Conservation (phyloP, 495 filamentous ascomycete species). For the Cercophora samala region DNA sequence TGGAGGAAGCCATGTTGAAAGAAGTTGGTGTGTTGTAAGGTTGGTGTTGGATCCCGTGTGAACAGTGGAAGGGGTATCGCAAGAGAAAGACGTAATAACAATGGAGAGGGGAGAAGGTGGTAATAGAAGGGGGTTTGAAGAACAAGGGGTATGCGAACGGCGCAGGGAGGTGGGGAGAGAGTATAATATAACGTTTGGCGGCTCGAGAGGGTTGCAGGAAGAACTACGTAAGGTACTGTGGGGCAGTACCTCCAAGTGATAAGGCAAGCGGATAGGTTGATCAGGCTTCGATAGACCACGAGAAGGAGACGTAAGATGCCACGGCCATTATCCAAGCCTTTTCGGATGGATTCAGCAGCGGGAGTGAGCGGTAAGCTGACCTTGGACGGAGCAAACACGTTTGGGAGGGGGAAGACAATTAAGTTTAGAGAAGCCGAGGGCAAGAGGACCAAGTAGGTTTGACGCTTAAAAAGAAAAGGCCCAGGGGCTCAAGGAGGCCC, state of each 20-base stretch:
- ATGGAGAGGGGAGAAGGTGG: slow-evolving; percentile 13
- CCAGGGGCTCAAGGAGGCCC: slow-evolving; percentile 16
- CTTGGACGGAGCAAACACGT: slow-evolving; percentile 11
- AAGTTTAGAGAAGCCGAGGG: slow-evolving; percentile 13
- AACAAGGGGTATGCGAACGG: slow-evolving; percentile 15
- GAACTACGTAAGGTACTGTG: slow-evolving; percentile 20
- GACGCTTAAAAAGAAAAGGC: slow-evolving; percentile 19
- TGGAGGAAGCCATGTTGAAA: slow-evolving; percentile 33
- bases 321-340: slow-evolving; percentile 26
- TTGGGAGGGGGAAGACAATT: slow-evolving; percentile 18
- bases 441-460: slow-evolving; percentile 2
- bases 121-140: slow-evolving; percentile 1
- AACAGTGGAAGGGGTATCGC: neutral
- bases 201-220: slow-evolving; percentile 21
- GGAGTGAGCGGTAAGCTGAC: slow-evolving; percentile 25
- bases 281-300: slow-evolving; percentile 11
- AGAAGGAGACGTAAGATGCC: slow-evolving; percentile 19
- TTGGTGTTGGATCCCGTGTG: neutral
- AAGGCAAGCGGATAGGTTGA: slow-evolving; percentile 15
- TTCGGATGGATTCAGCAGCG: slow-evolving; percentile 13
- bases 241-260: slow-evolving; percentile 19
- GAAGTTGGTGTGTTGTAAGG: slow-evolving; percentile 2
- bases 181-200: slow-evolving; percentile 29
- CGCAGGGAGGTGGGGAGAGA: slow-evolving; percentile 22
- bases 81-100: neutral